These are phyloP conservation scores for Botrytis sinoallii DNA, from an alignment of 2,329 filamentous ascomycete genomes.

Conservation along the genomic window DNA sequence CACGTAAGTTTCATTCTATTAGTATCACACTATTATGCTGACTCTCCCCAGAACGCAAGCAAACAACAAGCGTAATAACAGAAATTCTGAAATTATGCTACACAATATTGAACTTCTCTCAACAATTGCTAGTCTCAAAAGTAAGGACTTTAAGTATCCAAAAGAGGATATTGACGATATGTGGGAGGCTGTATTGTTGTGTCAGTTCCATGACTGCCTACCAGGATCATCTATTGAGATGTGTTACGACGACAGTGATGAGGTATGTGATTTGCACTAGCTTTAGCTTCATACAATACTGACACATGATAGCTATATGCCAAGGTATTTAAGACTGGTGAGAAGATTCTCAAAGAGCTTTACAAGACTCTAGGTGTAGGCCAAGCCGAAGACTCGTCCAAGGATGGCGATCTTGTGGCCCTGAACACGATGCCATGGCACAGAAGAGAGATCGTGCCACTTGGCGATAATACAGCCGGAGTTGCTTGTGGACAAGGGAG, in stretches of 20 bases:
- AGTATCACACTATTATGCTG: neutral
- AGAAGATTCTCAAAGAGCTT: constrained; percentile 68
- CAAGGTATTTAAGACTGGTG: constrained; percentile 73
- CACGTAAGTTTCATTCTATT: constrained; percentile 46
- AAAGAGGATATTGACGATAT: constrained; percentile 92
- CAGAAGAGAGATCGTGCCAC: constrained; percentile 68
- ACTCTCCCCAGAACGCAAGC: constrained; percentile 63
- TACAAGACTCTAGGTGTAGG: constrained; percentile 64
- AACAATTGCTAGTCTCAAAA: constrained; percentile 74
- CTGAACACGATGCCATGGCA: constrained; percentile 88
- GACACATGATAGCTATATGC: constrained; percentile 64
- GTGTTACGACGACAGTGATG: constrained; percentile 94
- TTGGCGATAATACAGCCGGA: constrained; percentile 52
- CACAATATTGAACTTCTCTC: constrained; percentile 86
- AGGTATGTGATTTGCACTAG: constrained; percentile 46
- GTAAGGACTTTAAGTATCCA: constrained; percentile 75
- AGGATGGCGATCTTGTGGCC: constrained; percentile 54
- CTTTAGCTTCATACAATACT: constrained; percentile 27
- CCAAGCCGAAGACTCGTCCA: constrained; percentile 42
- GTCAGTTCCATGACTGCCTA: constrained; percentile 96
- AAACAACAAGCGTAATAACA: constrained; percentile 95
- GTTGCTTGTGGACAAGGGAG: constrained; percentile 57
- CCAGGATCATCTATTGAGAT: constrained; percentile 95
- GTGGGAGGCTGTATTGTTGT: constrained; percentile 90
- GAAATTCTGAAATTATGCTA: constrained; percentile 78